Base-by-base conservation (phyloP, 768 basidiomycete genomes). In the Phanerochaete sordida region DNA sequence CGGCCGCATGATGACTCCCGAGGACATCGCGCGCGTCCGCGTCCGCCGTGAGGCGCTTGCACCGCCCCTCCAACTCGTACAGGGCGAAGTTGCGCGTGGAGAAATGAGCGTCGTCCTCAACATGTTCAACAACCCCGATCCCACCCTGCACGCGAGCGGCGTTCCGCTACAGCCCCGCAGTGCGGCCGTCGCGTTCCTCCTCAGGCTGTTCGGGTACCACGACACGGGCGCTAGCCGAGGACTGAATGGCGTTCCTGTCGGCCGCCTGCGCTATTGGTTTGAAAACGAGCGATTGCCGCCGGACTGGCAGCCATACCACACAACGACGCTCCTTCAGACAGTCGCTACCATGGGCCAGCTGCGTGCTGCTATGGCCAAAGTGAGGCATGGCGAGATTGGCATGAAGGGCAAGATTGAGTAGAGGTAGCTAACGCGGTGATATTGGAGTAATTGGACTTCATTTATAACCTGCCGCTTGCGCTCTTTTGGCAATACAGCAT, bases 31-130 rank as follows among this genome's bases (percentile, higher is more conserved):
- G 1, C 72, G 76, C n/a, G 77, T 81, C 8, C 77, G 86, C 1
- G 69, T 84, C 1, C 75, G 82, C 56, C 72, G 86, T 23, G 85
- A 88, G 63, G 75, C 71, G 9, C 67, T 69, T 2, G 24, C 9
- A 24, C 33, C 33, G 33, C 72, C 74, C 0, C 66, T 87, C 27
- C 77, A 80, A 47, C 50, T 64, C 3, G 39, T 83, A 1, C 83
- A 84, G 59, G 77, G 79, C 1, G 83, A 85, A 70, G 79, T 87
- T 50, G 86, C 85, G 1, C 77, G 85, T 2, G 86, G 85, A 16
- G 86, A 88, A 70, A 84, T 87, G 77, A 83, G 80, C 0, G 80
- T 87, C 52, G 81, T 86, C 7, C 72, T 87, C 16, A 84, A 83
- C 0, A 75, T 88, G 5, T 84, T 81, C 76, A 77, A 77, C 60